phyloP scores from a whole-genome alignment of 2,329 filamentous ascomycete species.

The Pseudopithomyces maydicus region DNA sequence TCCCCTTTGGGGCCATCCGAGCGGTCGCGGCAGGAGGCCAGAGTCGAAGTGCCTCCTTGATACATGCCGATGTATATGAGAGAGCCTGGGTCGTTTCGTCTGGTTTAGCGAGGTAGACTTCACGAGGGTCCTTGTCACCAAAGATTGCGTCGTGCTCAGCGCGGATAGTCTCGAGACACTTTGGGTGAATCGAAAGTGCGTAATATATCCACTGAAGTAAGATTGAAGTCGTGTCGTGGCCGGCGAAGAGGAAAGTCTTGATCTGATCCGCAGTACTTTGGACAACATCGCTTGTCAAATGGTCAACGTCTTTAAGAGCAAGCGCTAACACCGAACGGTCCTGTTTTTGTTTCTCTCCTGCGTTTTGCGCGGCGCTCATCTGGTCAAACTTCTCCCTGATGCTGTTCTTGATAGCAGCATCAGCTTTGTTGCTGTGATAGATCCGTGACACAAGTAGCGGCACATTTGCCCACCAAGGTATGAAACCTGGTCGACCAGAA shows the following conservation, averaged over 20 bases:
- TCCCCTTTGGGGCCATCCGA: conserved; percentile 33
- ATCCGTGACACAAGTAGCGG: conserved; percentile 21
- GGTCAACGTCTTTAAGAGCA: conserved; percentile 32
- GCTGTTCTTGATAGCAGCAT: conserved; percentile 33
- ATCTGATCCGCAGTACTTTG: conserved; percentile 45
- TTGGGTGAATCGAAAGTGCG: conserved; percentile 36
- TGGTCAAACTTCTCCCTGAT: conserved; percentile 31
- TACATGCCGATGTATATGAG: conserved; percentile 58
- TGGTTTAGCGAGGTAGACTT: conserved; percentile 49
- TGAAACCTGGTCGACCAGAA: conserved; percentile 15
- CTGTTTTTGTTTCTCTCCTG: conserved; percentile 19
- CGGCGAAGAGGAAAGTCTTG: conserved; percentile 54
- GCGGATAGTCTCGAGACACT: conserved; percentile 40
- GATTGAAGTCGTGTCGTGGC: conserved; percentile 53
- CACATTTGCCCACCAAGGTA: conserved; percentile 29
- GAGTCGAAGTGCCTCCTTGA: conserved; percentile 61
- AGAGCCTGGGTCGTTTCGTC: conserved; percentile 56
- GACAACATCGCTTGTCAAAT: conserved; percentile 43
- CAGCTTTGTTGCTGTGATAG: conserved; percentile 26
- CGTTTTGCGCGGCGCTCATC: conserved; percentile 23
- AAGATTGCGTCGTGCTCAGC: conserved; percentile 61
- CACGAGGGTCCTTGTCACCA: conserved; percentile 49
- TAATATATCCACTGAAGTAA: conserved; percentile 40
- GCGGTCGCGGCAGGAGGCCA: conserved; percentile 57
- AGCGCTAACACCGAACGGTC: conserved; percentile 43